These are phyloP conservation scores for Physocladia obscura DNA, from an alignment of 192 early-diverging fungal species.

Conservation along the genomic window DNA sequence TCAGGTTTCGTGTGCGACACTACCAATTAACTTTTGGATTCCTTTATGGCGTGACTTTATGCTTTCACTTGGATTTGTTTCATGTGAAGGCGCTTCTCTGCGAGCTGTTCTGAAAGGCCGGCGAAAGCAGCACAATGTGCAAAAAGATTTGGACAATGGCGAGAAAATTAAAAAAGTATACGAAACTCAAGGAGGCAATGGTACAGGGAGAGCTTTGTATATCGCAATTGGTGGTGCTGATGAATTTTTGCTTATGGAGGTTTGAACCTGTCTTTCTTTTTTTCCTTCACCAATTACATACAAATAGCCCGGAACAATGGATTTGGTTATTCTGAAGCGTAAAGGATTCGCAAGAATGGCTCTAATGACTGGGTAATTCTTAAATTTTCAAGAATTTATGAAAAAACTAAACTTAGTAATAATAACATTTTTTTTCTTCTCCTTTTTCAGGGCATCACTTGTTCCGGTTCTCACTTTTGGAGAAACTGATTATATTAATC, in stretches of 20 bases:
- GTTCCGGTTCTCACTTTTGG: constrained; percentile 33
- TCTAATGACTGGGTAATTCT: constrained; percentile 32
- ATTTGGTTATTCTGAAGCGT: constrained; percentile 41
- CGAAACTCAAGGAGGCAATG: neutral
- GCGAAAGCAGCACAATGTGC: neutral
- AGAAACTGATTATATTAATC: constrained; percentile 30
- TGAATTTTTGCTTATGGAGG: constrained; percentile 31
- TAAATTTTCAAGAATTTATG: neutral
- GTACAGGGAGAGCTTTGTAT: constrained; percentile 27
- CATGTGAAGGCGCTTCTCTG: constrained; percentile 16
- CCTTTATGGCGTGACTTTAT: constrained; percentile 24
- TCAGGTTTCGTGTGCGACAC: constrained; percentile 19
- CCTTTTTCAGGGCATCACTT: constrained; percentile 5
- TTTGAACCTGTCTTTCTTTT: neutral
- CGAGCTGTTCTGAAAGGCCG: neutral
- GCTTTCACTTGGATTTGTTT: constrained; percentile 28
- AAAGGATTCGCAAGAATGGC: constrained; percentile 44
- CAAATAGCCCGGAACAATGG: constrained; percentile 28
- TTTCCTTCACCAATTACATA: neutral
- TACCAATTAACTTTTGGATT: constrained; percentile 35
- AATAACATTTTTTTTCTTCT: neutral
- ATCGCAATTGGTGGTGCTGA: constrained; percentile 38
- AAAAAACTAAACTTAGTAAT: too few species aligned
- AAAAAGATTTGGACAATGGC: neutral
- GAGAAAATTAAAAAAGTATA: neutral